Evolutionary conservation across 805 yeast species (phyloP).

Genomic region (Lipomyces oligophaga): DNA sequence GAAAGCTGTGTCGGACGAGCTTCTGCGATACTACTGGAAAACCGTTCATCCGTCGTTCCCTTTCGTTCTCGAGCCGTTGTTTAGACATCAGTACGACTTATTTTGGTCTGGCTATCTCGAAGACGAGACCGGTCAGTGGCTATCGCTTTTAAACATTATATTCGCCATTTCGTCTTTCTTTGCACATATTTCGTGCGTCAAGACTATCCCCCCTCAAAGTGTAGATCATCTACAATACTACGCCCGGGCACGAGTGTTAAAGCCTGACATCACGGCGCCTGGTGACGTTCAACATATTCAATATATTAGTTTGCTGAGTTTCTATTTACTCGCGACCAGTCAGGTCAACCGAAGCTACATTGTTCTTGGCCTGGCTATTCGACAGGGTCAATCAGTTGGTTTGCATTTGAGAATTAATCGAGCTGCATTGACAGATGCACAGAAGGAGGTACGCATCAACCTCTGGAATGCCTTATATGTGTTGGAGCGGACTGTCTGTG

Average conservation of each 20-base stretch:
- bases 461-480: slow-evolving; percentile 21
- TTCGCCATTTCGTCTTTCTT: slow-evolving; percentile 16
- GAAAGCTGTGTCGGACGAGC: slow-evolving; percentile 10
- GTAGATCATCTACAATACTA: slow-evolving; percentile 21
- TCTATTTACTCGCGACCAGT: slow-evolving; percentile 14
- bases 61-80: slow-evolving; percentile 20
- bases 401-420: slow-evolving; percentile 11
- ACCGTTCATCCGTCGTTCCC: slow-evolving; percentile 25
- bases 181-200: slow-evolving; percentile 1
- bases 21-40: slow-evolving; percentile 15
- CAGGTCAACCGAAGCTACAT: slow-evolving; percentile 17
- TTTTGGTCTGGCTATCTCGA: slow-evolving; percentile 20
- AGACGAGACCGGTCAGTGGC: slow-evolving; percentile 18
- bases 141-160: slow-evolving; percentile 15
- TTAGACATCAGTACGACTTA: slow-evolving; percentile 16
- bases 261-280: slow-evolving; percentile 17
- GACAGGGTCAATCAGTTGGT: slow-evolving; percentile 21
- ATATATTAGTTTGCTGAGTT: slow-evolving; percentile 14
- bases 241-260: slow-evolving; percentile 15
- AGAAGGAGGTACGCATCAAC: slow-evolving; percentile 17
- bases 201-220: slow-evolving; percentile 5
- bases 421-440: slow-evolving; percentile 14
- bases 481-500: slow-evolving; percentile 17
- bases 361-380: slow-evolving; percentile 20
- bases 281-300: slow-evolving; percentile 22